Percentiles rank a stretch among this genome's conserved stretches.
phyloP scores from a whole-genome alignment of 805 yeast genomes.

The Hanseniaspora hatyaiensis region DNA sequence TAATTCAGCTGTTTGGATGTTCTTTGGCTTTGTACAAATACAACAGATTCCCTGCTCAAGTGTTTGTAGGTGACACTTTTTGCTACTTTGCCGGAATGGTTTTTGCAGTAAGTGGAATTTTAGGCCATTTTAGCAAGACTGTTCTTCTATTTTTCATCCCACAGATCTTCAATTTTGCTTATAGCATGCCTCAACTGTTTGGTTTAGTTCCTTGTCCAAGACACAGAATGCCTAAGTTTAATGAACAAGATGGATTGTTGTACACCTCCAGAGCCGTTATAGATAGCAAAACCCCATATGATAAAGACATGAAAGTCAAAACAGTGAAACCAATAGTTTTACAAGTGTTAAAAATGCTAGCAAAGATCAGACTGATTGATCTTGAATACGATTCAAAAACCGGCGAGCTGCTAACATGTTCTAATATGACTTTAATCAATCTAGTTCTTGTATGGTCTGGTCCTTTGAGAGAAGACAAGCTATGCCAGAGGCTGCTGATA shows the following conservation, averaged over 20 bases:
- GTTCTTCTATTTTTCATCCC: slow-evolving; percentile 75
- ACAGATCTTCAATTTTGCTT: slow-evolving; percentile 79
- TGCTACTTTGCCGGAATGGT: slow-evolving; percentile 99
- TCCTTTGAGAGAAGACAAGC: slow-evolving; percentile 71
- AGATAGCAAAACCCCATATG: slow-evolving; percentile 16
- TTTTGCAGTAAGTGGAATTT: slow-evolving; percentile 89
- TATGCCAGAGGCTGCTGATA: slow-evolving; percentile 49
- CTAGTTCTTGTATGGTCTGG: slow-evolving; percentile 76
- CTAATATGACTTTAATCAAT: slow-evolving; percentile 83
- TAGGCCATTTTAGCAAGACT: slow-evolving; percentile 94
- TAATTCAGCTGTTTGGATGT: slow-evolving; percentile 81
- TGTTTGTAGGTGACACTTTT: slow-evolving; percentile 95
- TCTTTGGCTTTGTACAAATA: slow-evolving; percentile 60
- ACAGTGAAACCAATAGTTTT: slow-evolving; percentile 29
- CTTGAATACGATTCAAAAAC: slow-evolving; percentile 34
- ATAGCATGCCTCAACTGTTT: slow-evolving; percentile 86
- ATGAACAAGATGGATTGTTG: slow-evolving; percentile 54
- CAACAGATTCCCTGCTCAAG: slow-evolving; percentile 86
- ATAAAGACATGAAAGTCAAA: slow-evolving; percentile 16
- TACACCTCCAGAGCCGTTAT: slow-evolving; percentile 55
- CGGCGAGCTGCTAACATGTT: slow-evolving; percentile 35
- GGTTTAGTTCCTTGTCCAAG: slow-evolving; percentile 86
- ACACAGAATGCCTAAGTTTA: slow-evolving; percentile 78
- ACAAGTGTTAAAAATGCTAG: slow-evolving; percentile 37
- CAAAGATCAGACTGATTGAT: slow-evolving; percentile 36